Evolutionary conservation across 164 flowering plant genomes (phyloP), one percentile per base, ranked within the genome.

Genomic region (Litsea cubeba): DNA sequence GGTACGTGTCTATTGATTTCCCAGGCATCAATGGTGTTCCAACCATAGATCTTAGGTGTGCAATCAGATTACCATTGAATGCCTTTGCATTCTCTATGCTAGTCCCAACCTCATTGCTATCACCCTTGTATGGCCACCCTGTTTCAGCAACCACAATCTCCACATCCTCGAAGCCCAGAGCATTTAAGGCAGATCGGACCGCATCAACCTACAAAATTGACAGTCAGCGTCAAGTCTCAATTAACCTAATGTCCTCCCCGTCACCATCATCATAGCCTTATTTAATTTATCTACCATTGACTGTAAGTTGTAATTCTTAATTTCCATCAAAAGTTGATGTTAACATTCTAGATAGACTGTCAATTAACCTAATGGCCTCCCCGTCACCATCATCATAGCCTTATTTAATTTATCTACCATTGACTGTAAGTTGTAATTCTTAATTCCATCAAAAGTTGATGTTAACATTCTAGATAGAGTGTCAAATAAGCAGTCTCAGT

Each of bases 11-110:
- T 10, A 94, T 85, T 0, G 98, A 82, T 77, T 91, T 92, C 3
- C 97, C 97, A 22, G 99, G 98, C 97, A 91, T 94, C 82, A 96
- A 74, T 25, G 99, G 99, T 0, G 99, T 96, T 8, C 99, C 99
- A 12, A 82, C 95, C 88, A 80, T 82, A 1, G 99, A 96, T 70
- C 88, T 82, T 4, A 96, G 85, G 80, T 92, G 98, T 1, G 84
- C 80, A 67, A 96, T 83, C 83, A 96, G 72, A 76, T 90, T 90
- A 5, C 97, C 95, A 76, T 91, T 94, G 77, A 89, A 96, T 23
- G 98, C 97, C 80, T 84, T 91, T 1, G 99, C 99, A 76, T 94
- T 96, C 15, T 94, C 98, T 5, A 90, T 23, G 28, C 85, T 87
- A 0, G 97, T 81, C 12, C 98, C 98, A 25, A 81, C 93, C 72